Conservation (phyloP, 441 rosid species). For the Bocquillonia castaneifolia region DNA sequence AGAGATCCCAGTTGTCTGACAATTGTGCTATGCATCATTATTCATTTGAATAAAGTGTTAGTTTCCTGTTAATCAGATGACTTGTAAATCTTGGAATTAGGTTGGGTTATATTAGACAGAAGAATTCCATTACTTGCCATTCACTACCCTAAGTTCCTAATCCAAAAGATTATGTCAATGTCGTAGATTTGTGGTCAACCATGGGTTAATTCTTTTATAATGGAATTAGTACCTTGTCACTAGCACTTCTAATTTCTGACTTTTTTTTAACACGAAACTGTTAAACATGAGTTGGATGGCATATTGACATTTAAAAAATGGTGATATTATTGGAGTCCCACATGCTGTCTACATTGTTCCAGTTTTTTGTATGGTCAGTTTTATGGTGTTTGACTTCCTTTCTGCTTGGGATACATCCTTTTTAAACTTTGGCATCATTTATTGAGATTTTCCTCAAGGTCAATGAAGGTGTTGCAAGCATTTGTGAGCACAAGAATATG, state of each 20-base stretch:
- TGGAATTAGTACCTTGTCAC: not conserved
- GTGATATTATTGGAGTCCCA: not conserved
- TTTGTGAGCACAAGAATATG: not conserved
- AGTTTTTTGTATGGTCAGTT: not conserved
- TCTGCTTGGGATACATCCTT: not conserved
- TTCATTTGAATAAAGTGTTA: slow-evolving; percentile 1
- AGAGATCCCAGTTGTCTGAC: not conserved
- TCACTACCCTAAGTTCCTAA: not conserved
- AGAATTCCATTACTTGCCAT: not conserved
- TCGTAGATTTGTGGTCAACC: not conserved
- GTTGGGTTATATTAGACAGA: not conserved
- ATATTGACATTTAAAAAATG: not conserved
- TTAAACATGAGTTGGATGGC: not conserved
- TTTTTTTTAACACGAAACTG: not conserved
- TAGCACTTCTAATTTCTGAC: not conserved
- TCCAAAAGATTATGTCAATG: not conserved
- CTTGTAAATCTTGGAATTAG: no score
- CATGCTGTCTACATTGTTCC: not conserved
- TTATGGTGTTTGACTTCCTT: not conserved
- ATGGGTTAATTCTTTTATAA: not conserved
- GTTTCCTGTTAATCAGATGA: not conserved
- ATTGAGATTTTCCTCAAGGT: not conserved
- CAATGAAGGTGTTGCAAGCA: not conserved
- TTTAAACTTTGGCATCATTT: not conserved
- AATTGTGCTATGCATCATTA: not conserved